Evolutionary conservation across 495 filamentous ascomycete genomes (phyloP), one percentile per base, ranked within the genome.

Genomic region (Hypoxylon intermedium): DNA sequence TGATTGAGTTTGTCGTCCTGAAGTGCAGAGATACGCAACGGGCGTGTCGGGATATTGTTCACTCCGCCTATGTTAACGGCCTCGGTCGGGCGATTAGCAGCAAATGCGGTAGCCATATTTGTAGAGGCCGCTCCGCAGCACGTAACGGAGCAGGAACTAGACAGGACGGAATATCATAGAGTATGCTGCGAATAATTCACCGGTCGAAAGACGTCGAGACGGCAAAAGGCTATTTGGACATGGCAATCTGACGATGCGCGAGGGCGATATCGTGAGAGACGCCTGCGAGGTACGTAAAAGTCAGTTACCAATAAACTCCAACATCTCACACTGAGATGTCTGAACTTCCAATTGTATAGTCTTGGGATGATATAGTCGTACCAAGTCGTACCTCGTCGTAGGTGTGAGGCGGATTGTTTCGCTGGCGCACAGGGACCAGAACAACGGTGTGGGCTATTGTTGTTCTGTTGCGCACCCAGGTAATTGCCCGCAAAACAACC

Each of bases 41-140:
- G 68, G 13, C 59, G 49, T 44, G 66, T 56, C 18, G 63, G 52
- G 36, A 71, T 50, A 64, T 68, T 54, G 37, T 72, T 71, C 46
- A 72, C 63, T 41, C 49, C 48, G 19, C 67, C 63, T 18, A 70
- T 55, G 33, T 60, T 66, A 38, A 60, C 43, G 13, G 72, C 63
- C 41, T 66, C 73, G 40, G 73, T 53, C 55, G 74, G 70, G 69
- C 65, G 68, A 43, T 71, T 72, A 21, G 71, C 62, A 52, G 67
- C 73, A 46, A 72, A 55, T 67, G 71, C 68, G 56, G 76, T 70
- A 58, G 77, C 77, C 77, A 78, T 81, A 42, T 61, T 69, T 63
- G 76, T 73, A 70, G 69, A 74, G 74, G 75, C 77, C 77, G 77
- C 73, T 64, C 74, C 65, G 73, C 75, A 75, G 77, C 77, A 72